These are phyloP conservation scores for Boletellus dicymbophilus DNA, from an alignment of 1,284 basidiomycete species.

Conservation along the genomic window DNA sequence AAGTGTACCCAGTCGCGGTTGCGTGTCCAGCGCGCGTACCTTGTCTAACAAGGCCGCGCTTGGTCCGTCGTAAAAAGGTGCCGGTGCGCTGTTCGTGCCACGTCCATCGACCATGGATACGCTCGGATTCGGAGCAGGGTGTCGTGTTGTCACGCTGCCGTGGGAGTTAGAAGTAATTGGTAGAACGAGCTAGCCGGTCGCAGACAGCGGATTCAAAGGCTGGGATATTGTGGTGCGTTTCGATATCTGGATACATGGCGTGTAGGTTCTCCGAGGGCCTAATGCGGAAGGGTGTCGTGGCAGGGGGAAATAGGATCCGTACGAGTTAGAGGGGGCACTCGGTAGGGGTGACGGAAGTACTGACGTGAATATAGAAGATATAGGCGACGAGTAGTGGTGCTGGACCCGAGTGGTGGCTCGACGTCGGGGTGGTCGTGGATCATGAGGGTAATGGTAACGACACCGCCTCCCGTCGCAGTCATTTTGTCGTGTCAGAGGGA, in stretches of 20 bases:
- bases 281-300: constrained; percentile 50
- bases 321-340: constrained; percentile 37
- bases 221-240: constrained; percentile 40
- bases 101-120: constrained; percentile 6
- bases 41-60: constrained; percentile 77
- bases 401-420: constrained; percentile 36
- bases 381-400: constrained; percentile 10
- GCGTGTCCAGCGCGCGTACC: constrained; percentile 79
- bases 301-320: constrained; percentile 54
- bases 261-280: constrained; percentile 71
- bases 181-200: constrained; percentile 60
- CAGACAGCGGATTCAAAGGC: constrained; percentile 50
- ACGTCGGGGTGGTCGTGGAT: constrained; percentile 92
- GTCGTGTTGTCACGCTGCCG: constrained; percentile 77
- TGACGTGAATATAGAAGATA: constrained; percentile 19
- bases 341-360: too few species aligned
- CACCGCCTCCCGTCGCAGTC: constrained; percentile 78
- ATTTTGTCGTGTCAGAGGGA: constrained; percentile 89
- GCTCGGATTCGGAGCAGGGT: constrained; percentile 36
- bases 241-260: constrained; percentile 74
- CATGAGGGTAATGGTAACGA: constrained; percentile 92
- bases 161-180: constrained; percentile 77
- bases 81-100: constrained; percentile 17
- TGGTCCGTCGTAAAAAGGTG: constrained; percentile 50
- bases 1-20: constrained; percentile 84